Evolutionary conservation across 371 early-diverging fungal species (phyloP).

Genomic region (Mortierella sp.): DNA sequence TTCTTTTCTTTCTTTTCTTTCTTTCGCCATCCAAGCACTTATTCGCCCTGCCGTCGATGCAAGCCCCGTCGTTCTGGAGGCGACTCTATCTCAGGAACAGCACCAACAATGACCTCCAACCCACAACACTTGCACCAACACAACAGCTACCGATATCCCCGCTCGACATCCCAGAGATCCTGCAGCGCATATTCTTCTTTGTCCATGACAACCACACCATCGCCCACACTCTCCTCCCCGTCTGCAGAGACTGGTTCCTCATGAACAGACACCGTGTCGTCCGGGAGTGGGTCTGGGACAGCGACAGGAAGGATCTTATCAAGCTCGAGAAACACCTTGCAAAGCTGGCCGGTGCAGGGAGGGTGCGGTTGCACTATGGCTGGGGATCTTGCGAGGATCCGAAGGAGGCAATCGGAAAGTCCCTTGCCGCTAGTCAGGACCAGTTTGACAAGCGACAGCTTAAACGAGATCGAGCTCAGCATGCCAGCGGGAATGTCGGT

Average conservation of each 20-base stretch:
- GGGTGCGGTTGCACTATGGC: neutral
- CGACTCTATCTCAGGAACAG: neutral
- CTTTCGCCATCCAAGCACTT: neutral
- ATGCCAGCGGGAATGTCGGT: neutral
- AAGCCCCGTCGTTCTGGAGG: neutral
- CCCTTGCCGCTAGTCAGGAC: neutral
- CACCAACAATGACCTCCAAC: neutral
- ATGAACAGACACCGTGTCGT: neutral
- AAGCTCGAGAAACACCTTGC: neutral
- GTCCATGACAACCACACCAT: neutral
- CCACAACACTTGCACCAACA: neutral
- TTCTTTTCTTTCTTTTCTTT: neutral
- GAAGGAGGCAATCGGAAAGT: neutral
- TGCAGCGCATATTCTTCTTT: neutral
- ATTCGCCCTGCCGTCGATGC: neutral
- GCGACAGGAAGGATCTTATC: neutral
- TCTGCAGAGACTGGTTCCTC: neutral
- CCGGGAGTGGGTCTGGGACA: constrained; percentile 8
- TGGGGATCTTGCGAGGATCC: neutral
- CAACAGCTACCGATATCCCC: neutral
- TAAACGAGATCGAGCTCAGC: neutral
- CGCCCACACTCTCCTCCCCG: neutral
- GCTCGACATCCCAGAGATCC: neutral
- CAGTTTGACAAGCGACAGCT: neutral
- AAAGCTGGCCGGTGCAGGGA: neutral